Conservation (phyloP, 441 rosid species). For the Erysimum pusillum region DNA sequence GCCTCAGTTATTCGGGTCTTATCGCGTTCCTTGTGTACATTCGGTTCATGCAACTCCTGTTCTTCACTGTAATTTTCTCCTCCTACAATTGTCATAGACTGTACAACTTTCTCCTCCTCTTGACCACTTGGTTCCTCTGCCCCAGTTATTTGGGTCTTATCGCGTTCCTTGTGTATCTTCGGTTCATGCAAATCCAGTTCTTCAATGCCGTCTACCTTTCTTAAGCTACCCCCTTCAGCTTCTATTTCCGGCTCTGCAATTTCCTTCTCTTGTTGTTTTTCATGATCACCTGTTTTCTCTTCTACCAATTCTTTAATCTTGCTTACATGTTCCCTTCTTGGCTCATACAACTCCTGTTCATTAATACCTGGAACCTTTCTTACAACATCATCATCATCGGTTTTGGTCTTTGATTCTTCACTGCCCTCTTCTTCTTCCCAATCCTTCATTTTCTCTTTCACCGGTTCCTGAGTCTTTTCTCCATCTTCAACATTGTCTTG, state of each 20-base stretch:
- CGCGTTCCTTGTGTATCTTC: slow-evolving; percentile 30
- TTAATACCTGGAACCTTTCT: slow-evolving; percentile 21
- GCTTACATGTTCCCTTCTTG: slow-evolving; percentile 3
- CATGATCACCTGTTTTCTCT: slow-evolving; percentile 20
- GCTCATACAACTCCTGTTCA: slow-evolving; percentile 28
- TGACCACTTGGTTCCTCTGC: slow-evolving; percentile 33
- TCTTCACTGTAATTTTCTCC: neutral
- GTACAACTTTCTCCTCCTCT: neutral
- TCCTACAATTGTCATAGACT: no score
- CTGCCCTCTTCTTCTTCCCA: neutral
- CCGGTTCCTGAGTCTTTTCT: slow-evolving; percentile 23
- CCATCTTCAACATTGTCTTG: neutral
- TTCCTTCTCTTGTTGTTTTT: neutral
- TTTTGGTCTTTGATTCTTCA: slow-evolving; percentile 17
- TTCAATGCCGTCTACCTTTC: neutral
- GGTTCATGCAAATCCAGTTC: slow-evolving; percentile 19
- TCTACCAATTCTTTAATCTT: slow-evolving; percentile 3
- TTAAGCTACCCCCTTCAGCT: slow-evolving; percentile 4
- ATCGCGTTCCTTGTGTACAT: slow-evolving; percentile 31
- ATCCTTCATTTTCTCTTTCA: slow-evolving; percentile 12
- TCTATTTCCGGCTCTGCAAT: slow-evolving; percentile 1
- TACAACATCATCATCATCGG: slow-evolving; percentile 14
- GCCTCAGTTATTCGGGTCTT: slow-evolving; percentile 45
- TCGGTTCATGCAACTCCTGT: slow-evolving; percentile 13
- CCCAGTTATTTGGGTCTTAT: slow-evolving; percentile 46